Base-by-base conservation (phyloP, 192 early-diverging fungal genomes). In the Gonapodya prolifera region DNA sequence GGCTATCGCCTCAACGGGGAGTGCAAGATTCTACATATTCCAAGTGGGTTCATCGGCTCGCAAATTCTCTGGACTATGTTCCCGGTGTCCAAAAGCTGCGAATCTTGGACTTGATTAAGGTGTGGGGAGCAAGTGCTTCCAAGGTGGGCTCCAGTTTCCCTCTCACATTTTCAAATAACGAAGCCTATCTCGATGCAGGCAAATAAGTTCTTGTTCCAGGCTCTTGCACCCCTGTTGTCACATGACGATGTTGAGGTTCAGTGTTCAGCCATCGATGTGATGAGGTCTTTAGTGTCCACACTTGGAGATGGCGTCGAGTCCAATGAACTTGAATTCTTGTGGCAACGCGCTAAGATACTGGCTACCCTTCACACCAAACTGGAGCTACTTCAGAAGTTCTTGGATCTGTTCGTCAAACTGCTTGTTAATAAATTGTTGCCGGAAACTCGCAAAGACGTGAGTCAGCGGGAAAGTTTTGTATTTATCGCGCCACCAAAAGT, bases 141-240 rank as follows among this genome's bases (percentile, higher is more conserved):
- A 88, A 85, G 81, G 83, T 87, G 1, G 30, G 0, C 45, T 18
- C 30, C 45, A 61, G 8, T 61, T 61, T 16, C 45, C 45, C 45
- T 61, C 45, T 78, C 33, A 74, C 18, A 18, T 75, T 16, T 45
- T 29, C 23, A 34, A 29, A 32, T 30, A 2, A 1, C 30, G 0
- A 30, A 35, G 29, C n/a, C 69, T 80, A 13, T 30, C n/a, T 28
- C 18, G 35, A 30, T 79, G 18, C 35, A 87, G 85, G 78, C 87
- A 30, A 86, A 88, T 79, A 80, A 83, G 16, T 86, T 84, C 69
- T 75, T 88, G 75, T 86, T 89, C 80, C 86, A 89, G 82, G 80
- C 81, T 1, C 34, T 89, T 30, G 80, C 88, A 13, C 88, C 88
- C 28, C 75, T 86, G 32, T 81, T 82, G 23, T 82, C 75, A 75